These are phyloP conservation scores for Fusarium sarcochroum DNA, from an alignment of 2,329 filamentous ascomycete species.

Conservation along the genomic window DNA sequence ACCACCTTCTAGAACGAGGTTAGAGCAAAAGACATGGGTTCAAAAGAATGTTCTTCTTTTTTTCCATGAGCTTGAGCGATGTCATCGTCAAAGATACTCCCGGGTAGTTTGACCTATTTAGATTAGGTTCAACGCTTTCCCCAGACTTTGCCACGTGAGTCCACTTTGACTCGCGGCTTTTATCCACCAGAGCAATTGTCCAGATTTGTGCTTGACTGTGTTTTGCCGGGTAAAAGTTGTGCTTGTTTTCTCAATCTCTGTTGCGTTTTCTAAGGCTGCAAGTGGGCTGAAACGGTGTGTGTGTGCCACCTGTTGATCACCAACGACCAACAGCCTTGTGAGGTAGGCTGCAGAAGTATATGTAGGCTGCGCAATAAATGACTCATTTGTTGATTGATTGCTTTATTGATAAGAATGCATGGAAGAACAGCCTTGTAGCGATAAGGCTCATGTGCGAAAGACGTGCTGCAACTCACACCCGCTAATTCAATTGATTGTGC, in stretches of 20 bases:
- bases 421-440: neutral
- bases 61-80: neutral
- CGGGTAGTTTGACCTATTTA: too few relatives aligned
- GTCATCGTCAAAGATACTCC: too few relatives aligned
- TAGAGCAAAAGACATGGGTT: neutral
- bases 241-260: neutral
- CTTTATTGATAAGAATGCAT: neutral
- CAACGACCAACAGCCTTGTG: neutral
- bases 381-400: neutral
- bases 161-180: neutral
- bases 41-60: conserved; percentile 7
- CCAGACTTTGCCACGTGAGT: neutral
- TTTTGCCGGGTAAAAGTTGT: neutral
- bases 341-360: neutral
- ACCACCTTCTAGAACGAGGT: conserved; percentile 6
- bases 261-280: neutral
- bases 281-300: neutral
- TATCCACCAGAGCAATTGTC: neutral
- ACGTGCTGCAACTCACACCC: too few relatives aligned
- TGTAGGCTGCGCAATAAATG: neutral
- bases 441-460: too few relatives aligned
- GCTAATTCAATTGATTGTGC: too few relatives aligned
- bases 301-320: neutral
- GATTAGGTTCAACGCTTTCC: neutral
- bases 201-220: neutral